Evolutionary conservation across 2,329 filamentous ascomycete genomes (phyloP).

Genomic region (Cyphellophora attinorum): DNA sequence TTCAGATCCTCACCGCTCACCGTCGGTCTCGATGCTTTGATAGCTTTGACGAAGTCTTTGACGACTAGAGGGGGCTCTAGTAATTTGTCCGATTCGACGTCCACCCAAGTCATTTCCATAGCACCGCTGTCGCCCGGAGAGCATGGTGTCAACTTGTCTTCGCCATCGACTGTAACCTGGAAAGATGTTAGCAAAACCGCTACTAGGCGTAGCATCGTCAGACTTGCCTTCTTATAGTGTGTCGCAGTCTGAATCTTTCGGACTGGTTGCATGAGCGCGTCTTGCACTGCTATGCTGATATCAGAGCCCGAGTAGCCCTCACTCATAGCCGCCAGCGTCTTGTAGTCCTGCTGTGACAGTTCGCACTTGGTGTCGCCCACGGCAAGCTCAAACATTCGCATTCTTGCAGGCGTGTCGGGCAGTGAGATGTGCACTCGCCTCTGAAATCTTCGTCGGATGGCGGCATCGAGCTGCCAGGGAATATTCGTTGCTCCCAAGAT

Average conservation of each 20-base stretch:
- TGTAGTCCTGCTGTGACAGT: conserved; percentile 67
- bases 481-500: conserved; percentile 97
- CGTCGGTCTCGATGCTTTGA: conserved; percentile 79
- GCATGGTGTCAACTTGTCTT: conserved; percentile 64
- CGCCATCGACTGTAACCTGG: conserved; percentile 61
- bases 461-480: conserved; percentile 94
- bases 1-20: conserved; percentile 79
- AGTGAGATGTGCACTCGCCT: conserved; percentile 90
- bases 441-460: conserved; percentile 93
- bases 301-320: conserved; percentile 95
- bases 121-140: conserved; percentile 82
- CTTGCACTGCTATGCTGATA: conserved; percentile 91
- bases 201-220: too few species aligned
- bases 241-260: conserved; percentile 95
- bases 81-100: conserved; percentile 72
- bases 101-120: conserved; percentile 87
- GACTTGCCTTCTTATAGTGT: conserved; percentile 80
- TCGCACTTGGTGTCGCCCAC: conserved; percentile 90
- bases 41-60: conserved; percentile 88
- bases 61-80: conserved; percentile 77
- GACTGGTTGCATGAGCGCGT: conserved; percentile 94
- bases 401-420: conserved; percentile 76
- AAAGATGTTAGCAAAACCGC: not conserved
- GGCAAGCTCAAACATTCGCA: conserved; percentile 90
- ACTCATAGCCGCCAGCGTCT: conserved; percentile 66